Evolutionary conservation across 176 grass and related monocot genomes (phyloP).

Genomic region (Avena insularis): DNA sequence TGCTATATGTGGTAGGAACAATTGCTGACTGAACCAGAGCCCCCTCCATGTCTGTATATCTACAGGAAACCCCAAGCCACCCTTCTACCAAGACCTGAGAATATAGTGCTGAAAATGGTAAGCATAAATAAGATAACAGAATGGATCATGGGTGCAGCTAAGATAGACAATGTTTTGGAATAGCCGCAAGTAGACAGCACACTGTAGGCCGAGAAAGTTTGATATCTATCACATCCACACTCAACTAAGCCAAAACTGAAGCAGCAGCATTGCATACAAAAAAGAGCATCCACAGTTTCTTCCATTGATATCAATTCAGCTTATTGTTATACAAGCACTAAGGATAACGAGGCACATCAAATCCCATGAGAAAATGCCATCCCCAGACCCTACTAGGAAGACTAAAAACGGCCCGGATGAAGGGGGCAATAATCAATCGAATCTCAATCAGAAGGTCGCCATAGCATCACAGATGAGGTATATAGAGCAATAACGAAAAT

Average conservation of each 20-base stretch:
- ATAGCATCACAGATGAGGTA: neutral
- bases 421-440: neutral
- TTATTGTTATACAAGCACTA: conserved; percentile 16
- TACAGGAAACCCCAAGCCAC: neutral
- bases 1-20: conserved; percentile 56
- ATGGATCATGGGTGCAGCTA: neutral
- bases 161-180: neutral
- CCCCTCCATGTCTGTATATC: conserved; percentile 62
- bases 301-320: neutral
- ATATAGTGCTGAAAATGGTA: neutral
- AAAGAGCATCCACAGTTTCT: neutral
- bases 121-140: neutral
- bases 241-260: neutral
- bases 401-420: neutral
- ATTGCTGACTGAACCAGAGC: conserved; percentile 78
- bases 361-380: neutral
- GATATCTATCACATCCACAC: neutral
- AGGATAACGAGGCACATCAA: neutral
- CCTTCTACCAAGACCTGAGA: conserved; percentile 36
- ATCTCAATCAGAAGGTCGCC: neutral
- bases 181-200: neutral
- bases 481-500: neutral
- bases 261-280: neutral
- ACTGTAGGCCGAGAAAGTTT: neutral
- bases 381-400: neutral